A percentile compares a stretch with the other conserved stretches of the same genome.
Conservation (phyloP, 2,329 filamentous ascomycete genomes). For the Teratosphaeria epicoccoides region DNA sequence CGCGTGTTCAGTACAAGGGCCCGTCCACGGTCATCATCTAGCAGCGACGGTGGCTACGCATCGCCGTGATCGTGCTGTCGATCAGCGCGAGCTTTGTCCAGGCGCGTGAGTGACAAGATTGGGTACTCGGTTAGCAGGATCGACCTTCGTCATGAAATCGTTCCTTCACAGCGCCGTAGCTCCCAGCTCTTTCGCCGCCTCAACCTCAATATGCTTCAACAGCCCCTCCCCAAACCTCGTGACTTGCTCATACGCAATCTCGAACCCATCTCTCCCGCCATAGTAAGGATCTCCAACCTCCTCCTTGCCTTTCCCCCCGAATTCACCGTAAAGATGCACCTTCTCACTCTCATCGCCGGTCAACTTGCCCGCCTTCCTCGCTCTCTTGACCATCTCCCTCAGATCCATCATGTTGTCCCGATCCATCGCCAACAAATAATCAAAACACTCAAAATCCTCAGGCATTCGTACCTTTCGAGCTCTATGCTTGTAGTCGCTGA, state of each 20-base stretch:
- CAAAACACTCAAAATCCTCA: constrained; percentile 72
- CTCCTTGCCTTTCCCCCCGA: constrained; percentile 52
- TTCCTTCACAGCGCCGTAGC: constrained; percentile 3
- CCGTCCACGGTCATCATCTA: too few species aligned
- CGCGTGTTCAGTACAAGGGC: too few species aligned
- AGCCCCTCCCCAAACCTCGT: constrained; percentile 67
- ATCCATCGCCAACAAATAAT: constrained; percentile 96
- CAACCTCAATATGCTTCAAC: constrained; percentile 46
- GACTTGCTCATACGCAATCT: constrained; percentile 77
- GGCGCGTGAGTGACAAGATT: too few species aligned
- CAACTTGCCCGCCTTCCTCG: constrained; percentile 32
- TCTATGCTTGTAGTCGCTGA: constrained; percentile 64
- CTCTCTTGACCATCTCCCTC: constrained; percentile 44
- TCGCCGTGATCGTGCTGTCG: too few species aligned
- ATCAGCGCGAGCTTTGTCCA: too few species aligned
- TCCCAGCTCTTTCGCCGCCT: constrained; percentile 11
- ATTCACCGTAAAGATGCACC: constrained; percentile 66
- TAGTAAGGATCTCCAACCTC: constrained; percentile 87
- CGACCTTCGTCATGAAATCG: too few species aligned
- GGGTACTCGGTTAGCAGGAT: too few species aligned
- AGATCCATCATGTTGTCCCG: constrained; percentile 66
- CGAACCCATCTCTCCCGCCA: constrained; percentile 70
- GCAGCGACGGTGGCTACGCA: too few species aligned
- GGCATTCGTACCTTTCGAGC: constrained; percentile 59
- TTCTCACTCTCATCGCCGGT: constrained; percentile 30